phyloP scores from a whole-genome alignment of 257 asterid genomes.

The Solanum appendiculatum region DNA sequence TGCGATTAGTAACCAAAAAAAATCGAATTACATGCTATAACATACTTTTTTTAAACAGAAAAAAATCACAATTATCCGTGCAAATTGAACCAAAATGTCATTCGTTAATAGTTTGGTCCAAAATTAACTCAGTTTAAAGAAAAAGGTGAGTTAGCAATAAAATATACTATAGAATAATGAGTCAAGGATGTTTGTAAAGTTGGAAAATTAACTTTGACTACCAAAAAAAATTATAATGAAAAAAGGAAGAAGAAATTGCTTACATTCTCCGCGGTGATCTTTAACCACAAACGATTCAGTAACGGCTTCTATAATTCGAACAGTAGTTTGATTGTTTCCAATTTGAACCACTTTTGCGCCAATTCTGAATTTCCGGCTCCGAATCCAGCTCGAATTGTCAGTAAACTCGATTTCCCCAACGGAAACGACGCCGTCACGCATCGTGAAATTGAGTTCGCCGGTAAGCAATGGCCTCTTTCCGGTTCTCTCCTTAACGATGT shows the following conservation, averaged over 20 bases:
- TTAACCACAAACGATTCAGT: slow-evolving; percentile 56
- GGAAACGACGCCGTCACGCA: slow-evolving; percentile 37
- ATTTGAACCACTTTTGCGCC: slow-evolving; percentile 47
- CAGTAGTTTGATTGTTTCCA: background rate
- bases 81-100: background rate
- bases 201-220: background rate
- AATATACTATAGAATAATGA: background rate
- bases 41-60: too few relatives aligned
- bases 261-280: slow-evolving; percentile 78
- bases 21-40: background rate
- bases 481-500: slow-evolving; percentile 40
- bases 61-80: background rate
- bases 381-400: slow-evolving; percentile 72
- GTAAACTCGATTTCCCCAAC: slow-evolving; percentile 64
- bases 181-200: background rate
- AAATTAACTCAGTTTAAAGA: too few relatives aligned
- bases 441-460: slow-evolving; percentile 30
- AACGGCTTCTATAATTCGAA: slow-evolving; percentile 37
- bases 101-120: background rate
- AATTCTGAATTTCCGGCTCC: slow-evolving; percentile 49
- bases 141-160: background rate
- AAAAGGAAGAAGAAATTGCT: slow-evolving; percentile 10
- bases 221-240: background rate
- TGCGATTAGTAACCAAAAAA: background rate
- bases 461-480: slow-evolving; percentile 60